These are phyloP conservation scores for Rhazya stricta DNA, from an alignment of 257 asterid genomes.

Conservation along the genomic window DNA sequence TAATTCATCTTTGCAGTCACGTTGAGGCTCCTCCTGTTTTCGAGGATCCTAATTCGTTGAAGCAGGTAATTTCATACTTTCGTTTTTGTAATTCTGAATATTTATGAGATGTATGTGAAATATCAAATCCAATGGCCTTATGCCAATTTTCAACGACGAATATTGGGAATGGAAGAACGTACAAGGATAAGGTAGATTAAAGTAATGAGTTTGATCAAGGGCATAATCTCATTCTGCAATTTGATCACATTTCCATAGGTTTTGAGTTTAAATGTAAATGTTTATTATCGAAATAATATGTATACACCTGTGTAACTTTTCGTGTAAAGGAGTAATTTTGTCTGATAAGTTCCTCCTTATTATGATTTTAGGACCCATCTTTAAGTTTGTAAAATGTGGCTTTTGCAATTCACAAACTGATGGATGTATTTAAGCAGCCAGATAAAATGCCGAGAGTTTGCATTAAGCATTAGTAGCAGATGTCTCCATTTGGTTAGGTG, in stretches of 20 bases:
- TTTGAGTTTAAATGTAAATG: background rate
- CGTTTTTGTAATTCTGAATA: background rate
- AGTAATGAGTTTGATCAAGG: background rate
- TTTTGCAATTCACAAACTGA: too few relatives aligned
- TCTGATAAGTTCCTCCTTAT: too few relatives aligned
- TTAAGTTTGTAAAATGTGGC: too few relatives aligned
- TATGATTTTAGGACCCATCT: too few relatives aligned
- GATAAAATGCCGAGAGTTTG: too few relatives aligned
- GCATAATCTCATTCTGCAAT: background rate
- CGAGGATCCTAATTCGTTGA: slow-evolving; percentile 90
- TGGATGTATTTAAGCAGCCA: too few relatives aligned
- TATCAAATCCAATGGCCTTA: background rate
- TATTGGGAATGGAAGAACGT: background rate
- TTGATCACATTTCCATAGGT: background rate
- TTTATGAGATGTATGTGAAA: background rate
- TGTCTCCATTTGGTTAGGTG: too few relatives aligned
- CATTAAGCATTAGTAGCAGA: too few relatives aligned
- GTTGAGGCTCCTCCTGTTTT: slow-evolving; percentile 70
- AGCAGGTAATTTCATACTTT: slow-evolving; percentile 34
- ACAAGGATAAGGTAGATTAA: background rate
- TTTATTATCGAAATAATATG: background rate
- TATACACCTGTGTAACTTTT: background rate
- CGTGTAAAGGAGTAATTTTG: too few relatives aligned
- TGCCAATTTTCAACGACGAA: background rate
- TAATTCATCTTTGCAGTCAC: slow-evolving; percentile 40